These are phyloP conservation scores for Aspergillus arachidicola DNA, from an alignment of 2,329 filamentous ascomycete genomes.

Conservation along the genomic window DNA sequence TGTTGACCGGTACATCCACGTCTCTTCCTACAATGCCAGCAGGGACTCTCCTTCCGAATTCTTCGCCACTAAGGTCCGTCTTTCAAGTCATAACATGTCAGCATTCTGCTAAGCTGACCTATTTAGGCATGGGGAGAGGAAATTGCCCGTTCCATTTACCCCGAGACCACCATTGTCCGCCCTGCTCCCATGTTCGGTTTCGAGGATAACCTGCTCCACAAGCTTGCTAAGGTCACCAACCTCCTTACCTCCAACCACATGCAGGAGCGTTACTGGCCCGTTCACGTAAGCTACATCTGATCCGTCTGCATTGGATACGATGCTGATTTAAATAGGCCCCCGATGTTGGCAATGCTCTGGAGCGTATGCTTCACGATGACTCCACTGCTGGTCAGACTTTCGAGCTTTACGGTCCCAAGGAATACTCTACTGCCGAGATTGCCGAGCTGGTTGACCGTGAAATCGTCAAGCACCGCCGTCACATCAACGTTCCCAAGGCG, in stretches of 20 bases:
- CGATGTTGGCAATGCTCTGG: slow-evolving; percentile 85
- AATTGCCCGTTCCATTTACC: slow-evolving; percentile 84
- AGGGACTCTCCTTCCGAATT: slow-evolving; percentile 81
- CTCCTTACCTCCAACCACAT: slow-evolving; percentile 90
- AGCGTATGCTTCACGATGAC: slow-evolving; percentile 89
- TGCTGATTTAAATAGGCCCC: slow-evolving; percentile 62
- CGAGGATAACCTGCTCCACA: slow-evolving; percentile 88
- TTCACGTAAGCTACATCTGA: slow-evolving; percentile 66
- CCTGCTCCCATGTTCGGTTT: slow-evolving; percentile 93
- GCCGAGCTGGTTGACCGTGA: slow-evolving; percentile 86
- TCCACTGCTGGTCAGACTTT: slow-evolving; percentile 86
- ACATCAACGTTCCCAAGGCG: slow-evolving; percentile 85
- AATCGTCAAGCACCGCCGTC: slow-evolving; percentile 84
- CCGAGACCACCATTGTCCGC: slow-evolving; percentile 94
- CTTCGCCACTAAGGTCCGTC: slow-evolving; percentile 79
- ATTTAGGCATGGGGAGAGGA: slow-evolving; percentile 73
- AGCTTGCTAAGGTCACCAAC: slow-evolving; percentile 77
- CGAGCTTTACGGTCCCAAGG: slow-evolving; percentile 90
- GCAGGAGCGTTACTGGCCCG: slow-evolving; percentile 86
- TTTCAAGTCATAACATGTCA: background rate
- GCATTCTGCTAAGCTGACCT: slow-evolving; percentile 21
- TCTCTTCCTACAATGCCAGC: slow-evolving; percentile 91
- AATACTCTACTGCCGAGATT: slow-evolving; percentile 89
- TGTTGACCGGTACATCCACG: slow-evolving; percentile 92
- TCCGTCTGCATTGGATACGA: slow-evolving; percentile 11